phyloP scores from a whole-genome alignment of 2,329 filamentous ascomycete genomes.

The Phaeosphaeriaceae sp. region DNA sequence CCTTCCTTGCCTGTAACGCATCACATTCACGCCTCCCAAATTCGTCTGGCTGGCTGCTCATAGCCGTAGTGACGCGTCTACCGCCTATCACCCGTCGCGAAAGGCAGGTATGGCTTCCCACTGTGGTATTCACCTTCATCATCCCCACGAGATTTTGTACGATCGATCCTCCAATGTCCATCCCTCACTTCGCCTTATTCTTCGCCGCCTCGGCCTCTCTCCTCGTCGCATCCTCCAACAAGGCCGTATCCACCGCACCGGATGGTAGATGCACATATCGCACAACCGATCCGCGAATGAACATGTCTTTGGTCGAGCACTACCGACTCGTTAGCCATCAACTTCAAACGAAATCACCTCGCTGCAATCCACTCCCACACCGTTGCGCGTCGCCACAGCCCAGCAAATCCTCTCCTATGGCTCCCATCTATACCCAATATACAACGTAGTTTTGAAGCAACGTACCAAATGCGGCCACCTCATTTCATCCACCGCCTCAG shows the following conservation, averaged over 20 bases:
- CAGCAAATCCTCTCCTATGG: neutral
- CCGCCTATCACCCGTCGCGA: too few relatives aligned
- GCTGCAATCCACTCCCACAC: too few relatives aligned
- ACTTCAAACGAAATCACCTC: too few relatives aligned
- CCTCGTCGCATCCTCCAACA: slow-evolving; percentile 83
- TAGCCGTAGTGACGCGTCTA: too few relatives aligned
- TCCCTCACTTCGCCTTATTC: slow-evolving; percentile 45
- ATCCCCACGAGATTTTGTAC: too few relatives aligned
- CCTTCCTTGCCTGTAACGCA: too few relatives aligned
- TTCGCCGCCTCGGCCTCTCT: slow-evolving; percentile 46
- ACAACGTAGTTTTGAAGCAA: neutral
- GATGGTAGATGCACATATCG: slow-evolving; percentile 89
- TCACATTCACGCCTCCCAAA: too few relatives aligned
- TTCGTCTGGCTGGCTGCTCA: too few relatives aligned
- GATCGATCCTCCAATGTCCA: neutral
- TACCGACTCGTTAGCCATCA: slow-evolving; percentile 34
- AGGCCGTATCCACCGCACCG: slow-evolving; percentile 79
- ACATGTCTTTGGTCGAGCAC: slow-evolving; percentile 92
- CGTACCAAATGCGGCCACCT: slow-evolving; percentile 90
- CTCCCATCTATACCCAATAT: too few relatives aligned
- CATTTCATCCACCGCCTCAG: slow-evolving; percentile 88
- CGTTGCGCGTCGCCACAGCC: too few relatives aligned
- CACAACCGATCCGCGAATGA: slow-evolving; percentile 91
- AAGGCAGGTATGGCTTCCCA: too few relatives aligned
- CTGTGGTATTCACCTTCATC: too few relatives aligned